phyloP scores from a whole-genome alignment of 805 yeast species.

The Suhomyces faveliae region DNA sequence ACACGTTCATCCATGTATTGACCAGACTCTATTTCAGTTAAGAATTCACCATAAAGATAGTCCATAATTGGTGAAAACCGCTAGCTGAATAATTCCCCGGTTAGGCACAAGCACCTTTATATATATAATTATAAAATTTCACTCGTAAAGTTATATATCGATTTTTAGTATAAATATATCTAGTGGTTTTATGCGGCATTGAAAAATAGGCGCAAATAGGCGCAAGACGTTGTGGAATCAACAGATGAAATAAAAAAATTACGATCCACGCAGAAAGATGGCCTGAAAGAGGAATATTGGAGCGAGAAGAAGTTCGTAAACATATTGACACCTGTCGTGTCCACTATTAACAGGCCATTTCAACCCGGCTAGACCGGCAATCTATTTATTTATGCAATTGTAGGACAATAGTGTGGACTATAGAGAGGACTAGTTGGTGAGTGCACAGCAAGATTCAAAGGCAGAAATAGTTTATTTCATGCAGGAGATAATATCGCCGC shows the following conservation, averaged over 20 bases:
- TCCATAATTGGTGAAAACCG: background rate
- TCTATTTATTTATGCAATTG: no score
- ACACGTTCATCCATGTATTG: slow-evolving; percentile 13
- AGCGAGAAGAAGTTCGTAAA: background rate
- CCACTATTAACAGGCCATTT: no score
- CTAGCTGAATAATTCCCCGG: background rate
- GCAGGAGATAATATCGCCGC: background rate
- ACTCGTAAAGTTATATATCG: background rate
- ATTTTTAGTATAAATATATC: background rate
- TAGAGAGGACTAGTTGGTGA: no score
- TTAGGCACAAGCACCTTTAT: background rate
- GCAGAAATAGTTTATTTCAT: background rate
- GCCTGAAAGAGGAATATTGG: no score
- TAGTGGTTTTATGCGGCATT: background rate
- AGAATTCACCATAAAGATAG: slow-evolving; percentile 17
- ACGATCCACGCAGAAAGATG: background rate
- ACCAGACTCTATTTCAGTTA: slow-evolving; percentile 21
- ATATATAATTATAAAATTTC: background rate
- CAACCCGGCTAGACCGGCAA: no score
- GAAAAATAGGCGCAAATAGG: background rate
- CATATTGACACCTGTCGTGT: no score
- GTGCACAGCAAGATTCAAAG: background rate
- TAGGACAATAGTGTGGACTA: no score
- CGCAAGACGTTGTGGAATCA: background rate
- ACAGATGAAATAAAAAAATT: background rate